phyloP scores from a whole-genome alignment of 176 grass and related monocot species.

The Aegilops sharonensis region DNA sequence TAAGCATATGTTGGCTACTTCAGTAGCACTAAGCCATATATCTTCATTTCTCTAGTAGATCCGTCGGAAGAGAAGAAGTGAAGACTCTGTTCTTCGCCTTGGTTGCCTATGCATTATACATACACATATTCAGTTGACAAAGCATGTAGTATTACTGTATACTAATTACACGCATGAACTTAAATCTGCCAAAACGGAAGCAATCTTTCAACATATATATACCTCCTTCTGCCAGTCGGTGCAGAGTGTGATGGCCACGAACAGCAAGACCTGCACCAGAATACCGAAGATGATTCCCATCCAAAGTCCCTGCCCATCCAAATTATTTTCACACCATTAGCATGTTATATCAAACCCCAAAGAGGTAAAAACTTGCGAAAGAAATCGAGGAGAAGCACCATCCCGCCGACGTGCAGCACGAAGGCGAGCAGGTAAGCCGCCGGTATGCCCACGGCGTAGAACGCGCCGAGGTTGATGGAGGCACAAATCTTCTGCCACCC shows the following conservation, averaged over 20 bases:
- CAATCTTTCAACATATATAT: neutral
- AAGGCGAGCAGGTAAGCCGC: constrained; percentile 57
- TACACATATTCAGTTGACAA: neutral
- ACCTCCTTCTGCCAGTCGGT: constrained; percentile 80
- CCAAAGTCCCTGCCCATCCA: constrained; percentile 55
- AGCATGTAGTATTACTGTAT: neutral
- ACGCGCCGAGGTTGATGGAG: constrained; percentile 61
- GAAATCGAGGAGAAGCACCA: constrained; percentile 13
- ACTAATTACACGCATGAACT: neutral
- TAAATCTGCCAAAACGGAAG: neutral
- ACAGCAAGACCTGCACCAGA: constrained; percentile 44
- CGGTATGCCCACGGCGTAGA: constrained; percentile 57
- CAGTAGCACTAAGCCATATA: neutral
- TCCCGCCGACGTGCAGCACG: constrained; percentile 46
- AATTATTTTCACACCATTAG: neutral
- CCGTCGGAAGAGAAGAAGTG: constrained; percentile 39
- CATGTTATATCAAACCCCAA: neutral
- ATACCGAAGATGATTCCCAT: constrained; percentile 62
- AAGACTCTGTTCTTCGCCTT: constrained; percentile 50
- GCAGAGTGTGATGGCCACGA: constrained; percentile 35
- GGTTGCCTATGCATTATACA: neutral
- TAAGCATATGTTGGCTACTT: neutral
- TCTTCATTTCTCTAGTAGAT: constrained; percentile 30
- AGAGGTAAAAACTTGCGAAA: neutral
- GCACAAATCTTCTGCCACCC: constrained; percentile 81